Percentiles rank a stretch among this genome's conserved stretches.
Evolutionary conservation across 768 basidiomycete genomes (phyloP).

Genomic region (Sporobolomyces roseus): DNA sequence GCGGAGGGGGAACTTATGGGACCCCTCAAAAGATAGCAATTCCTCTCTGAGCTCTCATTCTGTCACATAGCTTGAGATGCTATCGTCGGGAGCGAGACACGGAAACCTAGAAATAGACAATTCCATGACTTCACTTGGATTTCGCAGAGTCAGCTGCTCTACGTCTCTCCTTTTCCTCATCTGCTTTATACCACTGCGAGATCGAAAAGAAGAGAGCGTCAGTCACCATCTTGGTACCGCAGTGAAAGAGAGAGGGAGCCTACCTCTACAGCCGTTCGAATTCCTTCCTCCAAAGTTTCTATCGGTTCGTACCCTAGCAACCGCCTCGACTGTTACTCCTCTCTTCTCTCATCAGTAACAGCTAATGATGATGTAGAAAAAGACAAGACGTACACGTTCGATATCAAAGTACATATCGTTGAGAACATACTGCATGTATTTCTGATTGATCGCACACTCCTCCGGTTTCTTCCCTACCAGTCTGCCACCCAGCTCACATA

Average conservation of each 20-base stretch:
- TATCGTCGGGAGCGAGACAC: too few species aligned
- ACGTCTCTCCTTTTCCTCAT: slow-evolving; percentile 4
- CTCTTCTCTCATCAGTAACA: background rate
- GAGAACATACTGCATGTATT: slow-evolving; percentile 73
- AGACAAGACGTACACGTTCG: slow-evolving; percentile 60
- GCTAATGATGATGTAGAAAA: too few species aligned
- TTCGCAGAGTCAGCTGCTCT: background rate
- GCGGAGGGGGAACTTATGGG: too few species aligned
- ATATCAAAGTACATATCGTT: slow-evolving; percentile 84
- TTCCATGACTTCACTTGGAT: background rate
- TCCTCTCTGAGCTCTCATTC: too few species aligned
- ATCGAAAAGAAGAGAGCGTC: background rate
- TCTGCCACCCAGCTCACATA: slow-evolving; percentile 71
- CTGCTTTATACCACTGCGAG: slow-evolving; percentile 32
- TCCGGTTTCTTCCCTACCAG: slow-evolving; percentile 70
- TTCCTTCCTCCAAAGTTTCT: slow-evolving; percentile 79
- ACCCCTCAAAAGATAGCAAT: too few species aligned
- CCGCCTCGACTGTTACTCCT: slow-evolving; percentile 59
- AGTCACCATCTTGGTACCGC: background rate
- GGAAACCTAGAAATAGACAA: too few species aligned
- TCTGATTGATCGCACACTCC: slow-evolving; percentile 63
- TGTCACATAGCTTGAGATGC: too few species aligned
- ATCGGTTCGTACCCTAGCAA: slow-evolving; percentile 90
- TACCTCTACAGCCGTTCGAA: slow-evolving; percentile 63
- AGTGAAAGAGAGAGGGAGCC: background rate